A percentile compares a stretch with the other conserved stretches of the same genome.
phyloP scores from a whole-genome alignment of 805 yeast species.

The Lipomyces spencermartinsiae region DNA sequence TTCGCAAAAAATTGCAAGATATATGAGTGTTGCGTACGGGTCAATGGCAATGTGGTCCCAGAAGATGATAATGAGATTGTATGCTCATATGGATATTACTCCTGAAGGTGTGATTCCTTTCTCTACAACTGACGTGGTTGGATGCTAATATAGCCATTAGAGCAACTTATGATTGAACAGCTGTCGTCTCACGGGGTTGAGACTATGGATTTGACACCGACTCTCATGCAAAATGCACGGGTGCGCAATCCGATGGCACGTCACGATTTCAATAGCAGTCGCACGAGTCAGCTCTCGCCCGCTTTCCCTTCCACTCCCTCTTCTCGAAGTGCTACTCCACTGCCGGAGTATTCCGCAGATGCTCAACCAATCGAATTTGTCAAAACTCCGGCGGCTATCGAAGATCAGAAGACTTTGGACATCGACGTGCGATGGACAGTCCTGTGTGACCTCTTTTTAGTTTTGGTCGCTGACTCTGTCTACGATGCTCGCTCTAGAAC shows the following conservation, averaged over 20 bases:
- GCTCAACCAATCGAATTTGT: conserved; percentile 15
- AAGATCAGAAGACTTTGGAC: conserved; percentile 49
- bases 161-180: conserved; percentile 84
- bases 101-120: conserved; percentile 51
- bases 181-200: conserved; percentile 83
- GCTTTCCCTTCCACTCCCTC: neutral
- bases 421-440: conserved; percentile 92
- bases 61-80: conserved; percentile 70
- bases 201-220: conserved; percentile 69
- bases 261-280: conserved; percentile 1
- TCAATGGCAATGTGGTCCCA: conserved; percentile 86
- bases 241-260: conserved; percentile 57
- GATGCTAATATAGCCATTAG: conserved; percentile 46
- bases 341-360: conserved; percentile 28
- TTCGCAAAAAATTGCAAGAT: conserved; percentile 59
- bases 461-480: conserved; percentile 78
- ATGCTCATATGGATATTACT: conserved; percentile 77
- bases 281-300: neutral
- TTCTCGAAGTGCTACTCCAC: conserved; percentile 18
- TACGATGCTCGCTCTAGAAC: conserved; percentile 91
- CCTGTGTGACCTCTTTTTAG: conserved; percentile 84
- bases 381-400: conserved; percentile 30
- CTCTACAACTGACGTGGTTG: neutral
- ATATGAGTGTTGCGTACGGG: conserved; percentile 71
- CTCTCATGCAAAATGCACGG: conserved; percentile 59